phyloP scores from a whole-genome alignment of 2,329 filamentous ascomycete genomes.

The Cadophora malorum region DNA sequence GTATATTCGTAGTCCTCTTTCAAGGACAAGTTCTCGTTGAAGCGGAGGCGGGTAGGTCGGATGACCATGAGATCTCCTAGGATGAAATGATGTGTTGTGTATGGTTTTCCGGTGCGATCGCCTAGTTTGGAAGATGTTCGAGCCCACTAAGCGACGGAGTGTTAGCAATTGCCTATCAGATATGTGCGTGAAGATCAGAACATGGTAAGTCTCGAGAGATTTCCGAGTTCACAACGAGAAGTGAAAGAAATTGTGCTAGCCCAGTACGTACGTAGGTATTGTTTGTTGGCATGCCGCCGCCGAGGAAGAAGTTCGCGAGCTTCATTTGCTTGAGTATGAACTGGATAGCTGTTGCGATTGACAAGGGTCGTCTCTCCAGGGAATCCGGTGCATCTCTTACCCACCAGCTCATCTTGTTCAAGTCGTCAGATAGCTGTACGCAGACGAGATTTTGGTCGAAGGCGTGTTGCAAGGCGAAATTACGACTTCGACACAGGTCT shows the following conservation, averaged over 20 bases:
- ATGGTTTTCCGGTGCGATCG: not conserved
- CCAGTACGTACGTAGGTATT: not conserved
- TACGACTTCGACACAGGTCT: not conserved
- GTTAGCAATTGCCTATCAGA: no score
- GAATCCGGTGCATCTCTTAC: not conserved
- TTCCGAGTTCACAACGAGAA: no score
- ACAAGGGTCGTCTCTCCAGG: not conserved
- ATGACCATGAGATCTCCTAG: not conserved
- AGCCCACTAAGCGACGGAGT: not conserved
- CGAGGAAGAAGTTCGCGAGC: slow-evolving; percentile 1
- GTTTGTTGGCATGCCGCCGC: slow-evolving; percentile 9
- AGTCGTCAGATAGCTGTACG: slow-evolving; percentile 13
- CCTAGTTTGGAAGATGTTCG: not conserved
- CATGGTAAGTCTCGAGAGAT: no score
- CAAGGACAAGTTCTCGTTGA: not conserved
- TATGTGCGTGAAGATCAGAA: no score
- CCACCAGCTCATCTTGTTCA: slow-evolving; percentile 3
- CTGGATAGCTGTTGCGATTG: not conserved
- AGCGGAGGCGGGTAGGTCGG: not conserved
- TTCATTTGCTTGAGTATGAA: not conserved
- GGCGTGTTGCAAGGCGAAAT: not conserved
- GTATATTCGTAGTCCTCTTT: slow-evolving; percentile 17
- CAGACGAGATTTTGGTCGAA: slow-evolving; percentile 10
- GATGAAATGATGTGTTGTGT: not conserved
- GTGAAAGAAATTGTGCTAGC: no score